Evolutionary conservation across 1,284 basidiomycete genomes (phyloP).

Genomic region (Apiotrichum sp.): DNA sequence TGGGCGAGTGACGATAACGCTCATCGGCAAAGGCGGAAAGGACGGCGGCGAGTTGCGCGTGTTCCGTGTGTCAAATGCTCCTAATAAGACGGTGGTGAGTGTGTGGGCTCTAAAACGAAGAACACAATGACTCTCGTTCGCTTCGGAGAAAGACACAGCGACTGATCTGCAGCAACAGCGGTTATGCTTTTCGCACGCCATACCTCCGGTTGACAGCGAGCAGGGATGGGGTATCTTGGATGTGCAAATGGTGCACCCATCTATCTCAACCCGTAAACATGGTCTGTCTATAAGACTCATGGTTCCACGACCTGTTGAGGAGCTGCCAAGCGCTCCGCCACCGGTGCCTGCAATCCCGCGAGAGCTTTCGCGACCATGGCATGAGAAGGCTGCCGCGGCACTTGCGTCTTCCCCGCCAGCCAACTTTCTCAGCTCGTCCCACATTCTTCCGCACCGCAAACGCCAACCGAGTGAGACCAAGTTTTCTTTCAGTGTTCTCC

Average conservation of each 20-base stretch:
- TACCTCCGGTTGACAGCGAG: constrained; percentile 1
- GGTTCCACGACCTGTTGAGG: not conserved
- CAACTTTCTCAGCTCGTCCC: not conserved
- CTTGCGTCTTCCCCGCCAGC: not conserved
- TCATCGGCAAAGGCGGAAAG: constrained; percentile 11
- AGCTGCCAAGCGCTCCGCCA: not conserved
- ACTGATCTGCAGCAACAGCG: not conserved
- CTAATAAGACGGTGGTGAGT: not conserved
- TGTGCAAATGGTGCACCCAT: constrained; percentile 17
- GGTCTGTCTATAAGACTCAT: constrained; percentile 7
- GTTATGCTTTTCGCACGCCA: constrained; percentile 3
- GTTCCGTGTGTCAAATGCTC: not conserved
- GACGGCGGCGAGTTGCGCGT: constrained; percentile 15
- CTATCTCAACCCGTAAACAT: constrained; percentile 6
- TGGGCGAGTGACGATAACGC: not conserved
- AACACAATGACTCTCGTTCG: not conserved
- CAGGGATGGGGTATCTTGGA: constrained; percentile 8
- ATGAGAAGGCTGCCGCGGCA: not conserved
- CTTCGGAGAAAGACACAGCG: no score
- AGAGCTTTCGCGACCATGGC: not conserved
- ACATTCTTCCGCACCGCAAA: not conserved
- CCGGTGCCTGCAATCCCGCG: not conserved
- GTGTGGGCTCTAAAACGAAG: no score
- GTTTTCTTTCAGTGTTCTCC: not conserved
- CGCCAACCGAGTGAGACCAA: constrained; percentile 6